A percentile compares a stretch with the other conserved stretches of the same genome.
phyloP scores from a whole-genome alignment of 192 early-diverging fungal species.

The Gaertneriomyces sp. region DNA sequence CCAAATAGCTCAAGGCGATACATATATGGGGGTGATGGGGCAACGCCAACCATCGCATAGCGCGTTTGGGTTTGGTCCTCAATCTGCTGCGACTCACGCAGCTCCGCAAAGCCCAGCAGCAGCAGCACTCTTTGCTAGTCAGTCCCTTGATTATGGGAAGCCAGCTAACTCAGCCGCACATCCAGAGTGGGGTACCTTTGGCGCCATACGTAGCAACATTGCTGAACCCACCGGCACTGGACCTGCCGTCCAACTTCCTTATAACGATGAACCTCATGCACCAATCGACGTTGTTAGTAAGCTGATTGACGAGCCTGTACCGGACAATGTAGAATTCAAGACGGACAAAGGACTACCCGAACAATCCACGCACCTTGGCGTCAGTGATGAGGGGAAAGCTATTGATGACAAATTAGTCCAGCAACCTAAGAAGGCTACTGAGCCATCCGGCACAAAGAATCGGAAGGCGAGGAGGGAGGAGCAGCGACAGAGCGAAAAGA shows the following conservation, averaged over 20 bases:
- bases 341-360: too few species aligned
- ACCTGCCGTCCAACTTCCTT: not conserved
- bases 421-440: too few species aligned
- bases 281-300: constrained; percentile 24
- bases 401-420: too few species aligned
- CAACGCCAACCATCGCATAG: constrained; percentile 16
- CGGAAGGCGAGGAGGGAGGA: too few species aligned
- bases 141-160: too few species aligned
- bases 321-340: not conserved
- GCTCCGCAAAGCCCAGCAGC: constrained; percentile 19
- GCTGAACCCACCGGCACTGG: not conserved
- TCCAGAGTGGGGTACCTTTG: constrained; percentile 15
- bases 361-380: too few species aligned
- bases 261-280: constrained; percentile 14
- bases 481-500: too few species aligned
- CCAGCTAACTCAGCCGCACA: constrained; percentile 2
- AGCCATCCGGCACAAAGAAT: too few species aligned
- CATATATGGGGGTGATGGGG: not conserved
- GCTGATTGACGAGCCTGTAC: constrained; percentile 23
- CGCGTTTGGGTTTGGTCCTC: constrained; percentile 4
- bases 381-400: too few species aligned
- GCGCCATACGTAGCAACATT: not conserved
- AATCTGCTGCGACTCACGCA: not conserved
- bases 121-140: constrained; percentile 21
- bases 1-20: not conserved